Evolutionary conservation across 1,284 basidiomycete genomes (phyloP).

Genomic region (Ceratorhiza oryzae-sativae): DNA sequence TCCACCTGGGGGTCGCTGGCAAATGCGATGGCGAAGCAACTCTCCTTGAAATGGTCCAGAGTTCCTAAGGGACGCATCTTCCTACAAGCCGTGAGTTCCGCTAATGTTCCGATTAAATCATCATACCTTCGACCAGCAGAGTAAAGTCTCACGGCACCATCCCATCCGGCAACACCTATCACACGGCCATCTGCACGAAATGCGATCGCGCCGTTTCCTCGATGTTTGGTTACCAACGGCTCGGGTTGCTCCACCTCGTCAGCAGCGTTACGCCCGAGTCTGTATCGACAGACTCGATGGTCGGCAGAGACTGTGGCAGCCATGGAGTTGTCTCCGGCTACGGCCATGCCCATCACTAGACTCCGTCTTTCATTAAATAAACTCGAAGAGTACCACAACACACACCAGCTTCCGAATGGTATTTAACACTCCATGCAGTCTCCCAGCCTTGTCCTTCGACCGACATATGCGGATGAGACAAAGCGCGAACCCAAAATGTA

Average conservation of each 20-base stretch:
- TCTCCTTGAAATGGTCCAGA: conserved; percentile 77
- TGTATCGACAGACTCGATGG: conserved; percentile 75
- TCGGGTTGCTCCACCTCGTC: conserved; percentile 43
- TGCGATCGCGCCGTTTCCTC: conserved; percentile 75
- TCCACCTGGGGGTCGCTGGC: conserved; percentile 50
- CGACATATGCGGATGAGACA: conserved; percentile 56
- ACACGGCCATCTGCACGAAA: conserved; percentile 79
- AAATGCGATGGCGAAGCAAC: conserved; percentile 74
- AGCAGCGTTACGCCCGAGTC: conserved; percentile 51
- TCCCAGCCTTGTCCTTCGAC: conserved; percentile 79
- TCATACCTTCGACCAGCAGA: conserved; percentile 20
- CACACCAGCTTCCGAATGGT: conserved; percentile 81
- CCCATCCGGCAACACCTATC: conserved; percentile 87
- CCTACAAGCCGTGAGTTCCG: conserved; percentile 65
- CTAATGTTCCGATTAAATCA: neutral
- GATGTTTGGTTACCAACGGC: conserved; percentile 70
- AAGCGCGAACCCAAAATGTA: conserved; percentile 57
- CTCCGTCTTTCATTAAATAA: neutral
- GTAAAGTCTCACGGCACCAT: conserved; percentile 57
- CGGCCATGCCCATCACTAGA: conserved; percentile 84
- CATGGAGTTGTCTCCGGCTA: conserved; percentile 64
- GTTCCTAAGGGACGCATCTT: conserved; percentile 66
- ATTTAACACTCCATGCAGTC: conserved; percentile 67
- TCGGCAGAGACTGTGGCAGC: conserved; percentile 86
- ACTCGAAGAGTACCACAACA: conserved; percentile 30